Evolutionary conservation across 2,329 filamentous ascomycete species (phyloP).

Genomic region (Cytospora leucostoma): DNA sequence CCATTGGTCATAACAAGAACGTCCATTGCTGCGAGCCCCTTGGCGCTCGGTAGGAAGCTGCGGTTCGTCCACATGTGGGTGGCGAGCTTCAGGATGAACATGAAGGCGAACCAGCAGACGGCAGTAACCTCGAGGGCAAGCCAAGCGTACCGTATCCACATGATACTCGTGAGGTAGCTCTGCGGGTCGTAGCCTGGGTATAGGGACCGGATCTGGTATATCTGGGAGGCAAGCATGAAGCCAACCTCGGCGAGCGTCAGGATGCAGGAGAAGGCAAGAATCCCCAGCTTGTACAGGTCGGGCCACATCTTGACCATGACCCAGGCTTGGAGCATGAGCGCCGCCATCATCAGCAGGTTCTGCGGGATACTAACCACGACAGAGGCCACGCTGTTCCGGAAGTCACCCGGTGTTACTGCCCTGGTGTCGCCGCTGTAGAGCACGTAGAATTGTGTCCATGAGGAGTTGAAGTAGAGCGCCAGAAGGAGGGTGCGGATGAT

Average conservation of each 20-base stretch:
- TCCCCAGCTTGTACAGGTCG: conserved; percentile 35
- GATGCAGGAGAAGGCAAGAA: conserved; percentile 37
- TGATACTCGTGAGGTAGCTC: conserved; percentile 19
- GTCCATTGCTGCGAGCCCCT: conserved; percentile 53
- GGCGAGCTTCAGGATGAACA: conserved; percentile 56
- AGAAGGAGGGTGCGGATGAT: conserved; percentile 60
- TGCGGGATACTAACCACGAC: conserved; percentile 48
- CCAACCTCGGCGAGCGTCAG: conserved; percentile 36
- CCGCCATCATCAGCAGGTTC: conserved; percentile 46
- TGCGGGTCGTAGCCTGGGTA: conserved; percentile 28
- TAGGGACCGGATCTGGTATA: conserved; percentile 41
- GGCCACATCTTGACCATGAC: conserved; percentile 54
- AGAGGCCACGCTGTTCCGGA: conserved; percentile 40
- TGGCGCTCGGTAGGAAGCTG: conserved; percentile 47
- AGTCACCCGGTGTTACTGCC: conserved; percentile 45
- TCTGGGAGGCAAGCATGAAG: conserved; percentile 39
- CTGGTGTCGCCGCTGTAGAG: conserved; percentile 57
- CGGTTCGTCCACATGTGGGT: conserved; percentile 50
- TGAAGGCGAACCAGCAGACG: conserved; percentile 53
- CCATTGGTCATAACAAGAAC: conserved; percentile 58
- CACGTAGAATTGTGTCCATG: conserved; percentile 63
- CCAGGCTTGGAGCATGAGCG: conserved; percentile 55
- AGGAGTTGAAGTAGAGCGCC: conserved; percentile 60
- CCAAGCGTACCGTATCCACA: conserved; percentile 44
- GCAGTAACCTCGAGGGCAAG: conserved; percentile 36